A percentile compares a stretch with the other conserved stretches of the same genome.
These are phyloP conservation scores for Neurospora sp. DNA, from an alignment of 495 filamentous ascomycete species.

Conservation along the genomic window DNA sequence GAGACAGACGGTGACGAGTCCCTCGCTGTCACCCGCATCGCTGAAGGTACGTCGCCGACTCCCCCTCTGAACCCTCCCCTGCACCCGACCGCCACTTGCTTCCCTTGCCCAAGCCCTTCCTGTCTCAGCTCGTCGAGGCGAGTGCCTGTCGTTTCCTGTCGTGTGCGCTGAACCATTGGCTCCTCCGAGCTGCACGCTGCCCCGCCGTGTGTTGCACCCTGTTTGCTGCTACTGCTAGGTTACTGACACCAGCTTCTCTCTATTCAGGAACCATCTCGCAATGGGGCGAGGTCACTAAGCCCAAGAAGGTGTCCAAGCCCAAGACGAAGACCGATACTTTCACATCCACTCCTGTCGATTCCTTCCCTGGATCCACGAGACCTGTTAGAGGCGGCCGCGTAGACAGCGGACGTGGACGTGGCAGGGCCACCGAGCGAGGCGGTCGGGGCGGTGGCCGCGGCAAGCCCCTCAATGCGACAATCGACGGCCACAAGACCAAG, in stretches of 20 bases:
- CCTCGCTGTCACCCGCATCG: slow-evolving; percentile 76
- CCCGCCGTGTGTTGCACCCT: neutral
- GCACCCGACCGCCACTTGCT: neutral
- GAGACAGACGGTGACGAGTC: slow-evolving; percentile 87
- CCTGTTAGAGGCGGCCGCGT: slow-evolving; percentile 53
- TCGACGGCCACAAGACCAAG: slow-evolving; percentile 39
- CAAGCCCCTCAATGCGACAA: slow-evolving; percentile 39
- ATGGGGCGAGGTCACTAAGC: slow-evolving; percentile 95
- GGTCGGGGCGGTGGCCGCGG: slow-evolving; percentile 56
- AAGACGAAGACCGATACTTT: slow-evolving; percentile 67
- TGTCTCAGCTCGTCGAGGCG: neutral
- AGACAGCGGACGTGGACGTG: slow-evolving; percentile 58
- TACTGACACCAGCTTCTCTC: slow-evolving; percentile 14
- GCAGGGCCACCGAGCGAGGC: slow-evolving; percentile 59
- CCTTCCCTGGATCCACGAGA: slow-evolving; percentile 28
- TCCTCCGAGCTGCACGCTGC: neutral
- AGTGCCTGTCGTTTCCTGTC: neutral
- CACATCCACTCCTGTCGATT: slow-evolving; percentile 42
- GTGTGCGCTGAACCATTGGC: neutral
- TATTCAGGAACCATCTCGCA: slow-evolving; percentile 71
- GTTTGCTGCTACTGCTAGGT: slow-evolving; percentile 6
- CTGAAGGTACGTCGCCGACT: slow-evolving; percentile 56
- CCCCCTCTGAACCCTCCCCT: slow-evolving; percentile 3
- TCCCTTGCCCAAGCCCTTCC: neutral
- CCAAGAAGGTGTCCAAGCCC: slow-evolving; percentile 69